Evolutionary conservation across 2,329 filamentous ascomycete genomes (phyloP), one percentile per base, ranked within the genome.

Genomic region (Elsinoe australis): DNA sequence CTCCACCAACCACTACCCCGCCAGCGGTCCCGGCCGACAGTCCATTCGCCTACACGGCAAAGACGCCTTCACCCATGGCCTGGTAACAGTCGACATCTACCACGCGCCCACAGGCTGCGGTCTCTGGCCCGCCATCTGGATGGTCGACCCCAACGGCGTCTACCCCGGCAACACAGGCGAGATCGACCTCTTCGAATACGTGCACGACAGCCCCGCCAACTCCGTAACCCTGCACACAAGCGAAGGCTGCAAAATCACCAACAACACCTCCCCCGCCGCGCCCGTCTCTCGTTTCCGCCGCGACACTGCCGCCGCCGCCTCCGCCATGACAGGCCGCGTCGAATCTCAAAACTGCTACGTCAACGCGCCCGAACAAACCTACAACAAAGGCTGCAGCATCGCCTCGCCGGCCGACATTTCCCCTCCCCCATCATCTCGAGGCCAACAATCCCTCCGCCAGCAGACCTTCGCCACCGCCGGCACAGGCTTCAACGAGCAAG

Each of bases 41-140:
- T 72, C 69, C 46, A 60, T 77, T 6, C 70, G 73, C 10, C 54
- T 76, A 4, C 65, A 65, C 28, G 70, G 67, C 56, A 71, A 70
- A 51, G 64, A 67, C 35, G 64, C 61, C 8, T 75, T 73, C 55
- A 66, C 69, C 51, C 57, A 61, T 19, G 72, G 72, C 17, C 59
- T 74, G n/a, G 61, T 77, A 28, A 65, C 73, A 2, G 67, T 75
- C 3, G 72, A 76, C 55, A 64, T 76, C 44, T 64, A 64, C 19
- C 73, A 76, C 52, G 73, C 75, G 62, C 74, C 74, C 1, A 66
- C 64, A 7, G 70, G 68, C 24, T 74, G 69, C 52, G 73, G 73
- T 15, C 67, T 68, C 9, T 77, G 74, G 73, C 72, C 72, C 24
- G 72, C 73, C 1, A 63, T 71, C 45, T 72, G 67, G 67, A 57